Conservation (phyloP, 371 early-diverging fungal species). For the Lichtheimia hyalospora region DNA sequence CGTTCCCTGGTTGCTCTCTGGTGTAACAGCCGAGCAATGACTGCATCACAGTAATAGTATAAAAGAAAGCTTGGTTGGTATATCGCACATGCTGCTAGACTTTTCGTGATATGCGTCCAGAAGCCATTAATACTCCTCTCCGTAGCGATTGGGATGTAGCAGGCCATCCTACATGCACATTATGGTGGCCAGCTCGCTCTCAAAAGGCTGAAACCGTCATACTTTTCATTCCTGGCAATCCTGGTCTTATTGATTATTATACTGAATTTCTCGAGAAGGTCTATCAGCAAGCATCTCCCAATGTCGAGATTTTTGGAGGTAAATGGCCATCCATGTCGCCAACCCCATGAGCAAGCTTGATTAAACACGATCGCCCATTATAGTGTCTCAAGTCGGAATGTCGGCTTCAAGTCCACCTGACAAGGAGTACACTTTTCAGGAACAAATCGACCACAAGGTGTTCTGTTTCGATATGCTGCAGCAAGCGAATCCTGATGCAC, state of each 20-base stretch:
- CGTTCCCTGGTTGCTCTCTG: too few relatives aligned
- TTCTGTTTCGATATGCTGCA: conserved; percentile 57
- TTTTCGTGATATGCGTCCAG: background rate
- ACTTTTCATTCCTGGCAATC: conserved; percentile 69
- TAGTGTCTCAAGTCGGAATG: conserved; percentile 63
- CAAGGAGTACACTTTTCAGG: conserved; percentile 45
- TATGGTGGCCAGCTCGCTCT: conserved; percentile 52
- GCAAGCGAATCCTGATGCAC: conserved; percentile 45
- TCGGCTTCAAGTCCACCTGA: conserved; percentile 19
- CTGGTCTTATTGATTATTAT: conserved; percentile 75
- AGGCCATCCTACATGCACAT: conserved; percentile 47
- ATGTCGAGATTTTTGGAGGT: conserved; percentile 60
- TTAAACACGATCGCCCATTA: too few relatives aligned
- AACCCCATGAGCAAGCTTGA: too few relatives aligned
- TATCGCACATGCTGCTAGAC: too few relatives aligned
- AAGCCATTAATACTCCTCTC: conserved; percentile 27
- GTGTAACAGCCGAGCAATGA: too few relatives aligned
- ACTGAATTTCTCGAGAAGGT: conserved; percentile 57
- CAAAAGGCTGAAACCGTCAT: conserved; percentile 42
- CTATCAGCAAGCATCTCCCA: conserved; percentile 23
- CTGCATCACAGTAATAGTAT: too few relatives aligned
- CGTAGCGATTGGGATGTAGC: conserved; percentile 50
- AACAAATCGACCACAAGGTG: conserved; percentile 70
- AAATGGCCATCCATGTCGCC: background rate
- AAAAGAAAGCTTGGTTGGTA: too few relatives aligned